Evolutionary conservation across 257 asterid species (phyloP), one percentile per base, ranked within the genome.

Genomic region (Pogostemon cablin): DNA sequence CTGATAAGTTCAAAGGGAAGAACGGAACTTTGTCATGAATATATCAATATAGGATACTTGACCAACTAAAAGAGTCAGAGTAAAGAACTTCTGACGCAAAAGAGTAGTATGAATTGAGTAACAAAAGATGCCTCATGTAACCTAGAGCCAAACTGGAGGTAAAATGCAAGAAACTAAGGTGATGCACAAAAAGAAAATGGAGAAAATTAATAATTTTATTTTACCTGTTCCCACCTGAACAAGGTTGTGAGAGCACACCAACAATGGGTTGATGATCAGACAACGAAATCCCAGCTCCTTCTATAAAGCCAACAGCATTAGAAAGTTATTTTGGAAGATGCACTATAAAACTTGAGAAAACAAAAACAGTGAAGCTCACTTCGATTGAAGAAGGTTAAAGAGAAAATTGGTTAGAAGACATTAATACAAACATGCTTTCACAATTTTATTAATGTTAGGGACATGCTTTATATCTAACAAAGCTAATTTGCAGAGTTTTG

Each of bases 221-320:
- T 67, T 85, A 85, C 99, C 99, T 95, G 81, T 95, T 86, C 73
- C 97, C 97, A 69, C 67, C 73, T 9, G 96, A 87, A 72, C 81
- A 77, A 73, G 96, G 98, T 71, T 95, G 99, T 57, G 93, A 75
- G 69, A 89, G 90, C 67, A 91, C 88, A 58, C 99, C 98, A 66
- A 95, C 99, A 59, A 95, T 82, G 69, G 99, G 82, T 17, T 61
- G 89, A 35, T 95, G 78, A 75, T 83, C 85, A 61, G 93, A 84
- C 72, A 87, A 72, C 55, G 90, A 65, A 79, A 85, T 62, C 80
- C 89, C 95, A 80, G 88, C 88, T 63, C 88, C 89, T 62, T 89
- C 97, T 93, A 86, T 81, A 85, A 79, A 76, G 72, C 62, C 57
- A 72, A 55, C 53, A 59, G 41, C 59, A 65, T 5, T 11, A 10